These are phyloP conservation scores for Clonostachys rosea DNA, from an alignment of 2,329 filamentous ascomycete species.

Conservation along the genomic window DNA sequence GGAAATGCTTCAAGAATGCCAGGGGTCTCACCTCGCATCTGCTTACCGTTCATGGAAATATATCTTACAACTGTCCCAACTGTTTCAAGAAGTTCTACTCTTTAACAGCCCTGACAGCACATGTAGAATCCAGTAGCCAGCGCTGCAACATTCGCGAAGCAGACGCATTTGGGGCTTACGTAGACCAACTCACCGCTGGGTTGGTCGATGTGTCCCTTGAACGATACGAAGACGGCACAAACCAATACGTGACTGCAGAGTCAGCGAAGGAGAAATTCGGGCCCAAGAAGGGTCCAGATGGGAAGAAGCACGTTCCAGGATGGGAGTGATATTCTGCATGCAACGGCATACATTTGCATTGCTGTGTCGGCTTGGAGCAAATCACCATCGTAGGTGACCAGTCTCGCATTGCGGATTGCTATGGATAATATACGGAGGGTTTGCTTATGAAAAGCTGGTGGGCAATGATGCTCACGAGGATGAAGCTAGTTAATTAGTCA, in stretches of 20 bases:
- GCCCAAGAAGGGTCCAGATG: background rate
- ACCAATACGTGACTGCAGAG: conserved; percentile 17
- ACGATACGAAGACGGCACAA: conserved; percentile 21
- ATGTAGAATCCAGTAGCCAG: conserved; percentile 37
- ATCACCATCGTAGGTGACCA: too few relatives aligned
- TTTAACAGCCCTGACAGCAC: conserved; percentile 36
- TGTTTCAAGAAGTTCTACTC: conserved; percentile 36
- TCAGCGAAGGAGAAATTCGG: conserved; percentile 1
- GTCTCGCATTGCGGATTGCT: too few relatives aligned
- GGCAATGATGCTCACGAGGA: too few relatives aligned
- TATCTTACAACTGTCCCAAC: conserved; percentile 31
- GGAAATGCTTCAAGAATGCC: conserved; percentile 31
- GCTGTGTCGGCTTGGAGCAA: too few relatives aligned
- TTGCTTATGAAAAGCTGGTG: too few relatives aligned
- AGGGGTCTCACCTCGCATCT: conserved; percentile 35
- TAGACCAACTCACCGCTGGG: conserved; percentile 32
- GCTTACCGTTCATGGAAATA: conserved; percentile 31
- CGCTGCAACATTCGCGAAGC: conserved; percentile 37
- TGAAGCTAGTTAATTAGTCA: too few relatives aligned
- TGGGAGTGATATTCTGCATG: too few relatives aligned
- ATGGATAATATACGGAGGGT: too few relatives aligned
- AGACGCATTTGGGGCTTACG: conserved; percentile 26
- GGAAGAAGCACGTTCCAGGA: background rate
- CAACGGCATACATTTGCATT: too few relatives aligned
- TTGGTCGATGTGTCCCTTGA: conserved; percentile 21